Evolutionary conservation across 2,329 filamentous ascomycete species (phyloP).

Genomic region (Akanthomyces lecanii): DNA sequence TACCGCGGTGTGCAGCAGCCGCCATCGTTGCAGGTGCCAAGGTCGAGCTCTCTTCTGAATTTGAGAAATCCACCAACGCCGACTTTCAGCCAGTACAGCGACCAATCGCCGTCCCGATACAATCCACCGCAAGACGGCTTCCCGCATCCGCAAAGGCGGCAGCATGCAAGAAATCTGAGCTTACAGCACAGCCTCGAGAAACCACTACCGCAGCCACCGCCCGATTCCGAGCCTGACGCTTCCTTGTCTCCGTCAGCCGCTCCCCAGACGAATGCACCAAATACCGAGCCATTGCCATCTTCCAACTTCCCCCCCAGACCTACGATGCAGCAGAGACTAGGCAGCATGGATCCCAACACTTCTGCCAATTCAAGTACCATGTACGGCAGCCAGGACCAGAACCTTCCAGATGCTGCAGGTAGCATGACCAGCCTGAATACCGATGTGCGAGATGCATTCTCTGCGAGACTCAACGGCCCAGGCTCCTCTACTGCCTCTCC

Average conservation of each 20-base stretch:
- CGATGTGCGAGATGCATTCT: conserved; percentile 10
- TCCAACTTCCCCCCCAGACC: conserved; percentile 4
- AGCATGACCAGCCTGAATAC: conserved; percentile 8
- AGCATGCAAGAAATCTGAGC: conserved; percentile 53
- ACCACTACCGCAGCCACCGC: conserved; percentile 51
- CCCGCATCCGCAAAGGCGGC: conserved; percentile 18
- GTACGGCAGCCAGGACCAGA: conserved; percentile 14
- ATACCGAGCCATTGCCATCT: conserved; percentile 25
- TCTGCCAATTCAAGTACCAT: conserved; percentile 3
- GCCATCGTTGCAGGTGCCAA: conserved; percentile 1
- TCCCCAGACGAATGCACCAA: conserved; percentile 19
- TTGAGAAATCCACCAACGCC: conserved; percentile 8
- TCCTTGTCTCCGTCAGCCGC: conserved; percentile 8
- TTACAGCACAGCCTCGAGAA: conserved; percentile 55
- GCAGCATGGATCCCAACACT: conserved; percentile 4
- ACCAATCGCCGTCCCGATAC: conserved; percentile 3
- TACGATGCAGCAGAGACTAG: not conserved
- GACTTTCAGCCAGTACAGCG: not conserved
- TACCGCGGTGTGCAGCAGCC: conserved; percentile 13
- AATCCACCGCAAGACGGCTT: conserved; percentile 17
- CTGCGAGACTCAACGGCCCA: conserved; percentile 40
- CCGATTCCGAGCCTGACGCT: conserved; percentile 15
- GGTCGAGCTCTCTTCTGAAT: conserved; percentile 13
- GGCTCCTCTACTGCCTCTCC: conserved; percentile 56
- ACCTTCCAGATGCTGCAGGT: not conserved